Evolutionary conservation across 2,329 filamentous ascomycete genomes (phyloP).

Genomic region (Gnomoniopsis sp.): DNA sequence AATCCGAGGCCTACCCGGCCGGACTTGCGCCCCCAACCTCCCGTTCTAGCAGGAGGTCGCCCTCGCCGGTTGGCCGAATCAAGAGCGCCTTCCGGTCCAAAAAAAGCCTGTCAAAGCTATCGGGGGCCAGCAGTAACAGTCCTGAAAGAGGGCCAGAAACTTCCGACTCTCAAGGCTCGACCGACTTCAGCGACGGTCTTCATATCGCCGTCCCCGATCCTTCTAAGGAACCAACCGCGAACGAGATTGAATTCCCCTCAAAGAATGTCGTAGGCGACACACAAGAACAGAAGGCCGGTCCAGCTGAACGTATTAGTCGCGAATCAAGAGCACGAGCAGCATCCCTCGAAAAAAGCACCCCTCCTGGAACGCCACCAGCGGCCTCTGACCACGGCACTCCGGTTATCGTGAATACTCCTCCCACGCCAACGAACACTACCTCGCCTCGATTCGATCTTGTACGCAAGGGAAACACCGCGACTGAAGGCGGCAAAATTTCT

Average conservation of each 20-base stretch:
- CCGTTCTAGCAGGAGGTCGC: conserved; percentile 50
- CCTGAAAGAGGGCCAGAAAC: conserved; percentile 27
- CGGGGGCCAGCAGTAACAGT: conserved; percentile 37
- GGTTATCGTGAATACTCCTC: conserved; percentile 62
- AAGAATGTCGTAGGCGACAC: conserved; percentile 19
- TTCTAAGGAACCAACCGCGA: neutral
- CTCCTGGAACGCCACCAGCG: conserved; percentile 50
- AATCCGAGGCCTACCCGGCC: conserved; percentile 3
- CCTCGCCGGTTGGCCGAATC: conserved; percentile 69
- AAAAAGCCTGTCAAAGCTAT: conserved; percentile 33
- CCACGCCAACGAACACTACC: conserved; percentile 54
- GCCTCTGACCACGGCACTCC: conserved; percentile 42
- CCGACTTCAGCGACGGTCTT: conserved; percentile 6
- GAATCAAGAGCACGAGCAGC: conserved; percentile 27
- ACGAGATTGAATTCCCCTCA: neutral
- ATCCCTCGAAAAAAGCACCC: conserved; percentile 28
- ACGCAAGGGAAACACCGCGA: conserved; percentile 21
- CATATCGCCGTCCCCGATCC: conserved; percentile 12
- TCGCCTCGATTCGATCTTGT: conserved; percentile 24
- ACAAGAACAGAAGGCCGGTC: conserved; percentile 14
- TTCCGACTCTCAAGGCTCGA: conserved; percentile 10
- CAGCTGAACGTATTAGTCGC: conserved; percentile 25
- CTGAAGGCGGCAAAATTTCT: conserved; percentile 60
- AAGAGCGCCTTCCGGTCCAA: conserved; percentile 67
- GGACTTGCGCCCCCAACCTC: conserved; percentile 39